These are phyloP conservation scores for Hortaea werneckii DNA, from an alignment of 2,329 filamentous ascomycete species.

Conservation along the genomic window DNA sequence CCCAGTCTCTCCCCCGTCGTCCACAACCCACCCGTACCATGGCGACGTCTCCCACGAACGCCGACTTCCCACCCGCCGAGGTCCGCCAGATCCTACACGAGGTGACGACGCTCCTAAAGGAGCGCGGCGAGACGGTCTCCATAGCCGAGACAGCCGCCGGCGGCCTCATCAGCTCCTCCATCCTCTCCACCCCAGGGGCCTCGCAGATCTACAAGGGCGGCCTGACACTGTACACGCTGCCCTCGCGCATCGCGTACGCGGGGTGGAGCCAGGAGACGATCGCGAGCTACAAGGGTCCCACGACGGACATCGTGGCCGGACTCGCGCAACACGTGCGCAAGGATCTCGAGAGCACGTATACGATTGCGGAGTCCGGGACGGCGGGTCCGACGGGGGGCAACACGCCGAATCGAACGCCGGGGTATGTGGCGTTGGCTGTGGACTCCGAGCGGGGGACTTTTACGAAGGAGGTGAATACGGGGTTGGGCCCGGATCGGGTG, in stretches of 20 bases:
- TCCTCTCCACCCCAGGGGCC: constrained; percentile 50
- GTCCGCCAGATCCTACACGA: constrained; percentile 38
- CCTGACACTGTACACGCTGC: constrained; percentile 52
- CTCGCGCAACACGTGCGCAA: constrained; percentile 47
- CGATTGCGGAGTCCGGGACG: constrained; percentile 50
- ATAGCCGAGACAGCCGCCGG: constrained; percentile 56
- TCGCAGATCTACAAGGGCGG: constrained; percentile 51
- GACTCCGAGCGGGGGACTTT: constrained; percentile 41
- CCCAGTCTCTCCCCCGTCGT: not conserved
- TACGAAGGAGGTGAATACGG: constrained; percentile 48
- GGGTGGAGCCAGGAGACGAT: constrained; percentile 49
- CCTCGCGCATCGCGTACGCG: constrained; percentile 47
- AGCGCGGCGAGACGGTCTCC: constrained; percentile 47
- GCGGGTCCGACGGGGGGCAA: constrained; percentile 53
- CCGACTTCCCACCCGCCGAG: constrained; percentile 31
- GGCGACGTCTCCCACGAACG: constrained; percentile 3
- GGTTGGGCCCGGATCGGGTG: constrained; percentile 42
- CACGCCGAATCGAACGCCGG: constrained; percentile 48
- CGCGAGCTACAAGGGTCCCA: constrained; percentile 49
- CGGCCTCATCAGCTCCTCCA: constrained; percentile 49
- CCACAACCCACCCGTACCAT: not conserved
- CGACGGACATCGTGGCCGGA: constrained; percentile 45
- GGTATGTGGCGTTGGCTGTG: constrained; percentile 56
- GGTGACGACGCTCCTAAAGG: constrained; percentile 44
- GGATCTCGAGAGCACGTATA: constrained; percentile 48